phyloP scores from a whole-genome alignment of 495 filamentous ascomycete genomes.

The Aspergillus sparsus region DNA sequence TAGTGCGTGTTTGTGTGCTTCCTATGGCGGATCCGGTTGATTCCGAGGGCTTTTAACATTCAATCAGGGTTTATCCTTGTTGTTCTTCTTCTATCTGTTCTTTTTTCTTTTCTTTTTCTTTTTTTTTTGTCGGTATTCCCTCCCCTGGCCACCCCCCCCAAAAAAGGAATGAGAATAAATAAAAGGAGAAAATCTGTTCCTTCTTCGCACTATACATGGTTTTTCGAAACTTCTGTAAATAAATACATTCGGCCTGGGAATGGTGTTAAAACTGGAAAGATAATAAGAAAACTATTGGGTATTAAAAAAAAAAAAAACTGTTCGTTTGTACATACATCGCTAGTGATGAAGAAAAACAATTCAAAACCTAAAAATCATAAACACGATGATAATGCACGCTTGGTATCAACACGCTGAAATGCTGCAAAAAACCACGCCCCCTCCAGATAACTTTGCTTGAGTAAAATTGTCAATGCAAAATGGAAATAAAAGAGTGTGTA shows the following conservation, averaged over 20 bases:
- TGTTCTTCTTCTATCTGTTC: too few species aligned
- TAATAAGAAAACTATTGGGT: neutral
- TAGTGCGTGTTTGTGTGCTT: too few species aligned
- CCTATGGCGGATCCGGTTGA: too few species aligned
- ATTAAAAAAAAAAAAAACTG: neutral
- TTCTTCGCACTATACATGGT: neutral
- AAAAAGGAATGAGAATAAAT: too few species aligned
- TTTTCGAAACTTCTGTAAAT: neutral
- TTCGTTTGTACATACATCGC: neutral
- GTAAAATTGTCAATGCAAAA: slow-evolving; percentile 1
- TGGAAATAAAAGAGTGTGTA: slow-evolving; percentile 2
- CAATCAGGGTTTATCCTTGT: too few species aligned
- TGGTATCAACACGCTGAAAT: slow-evolving; percentile 21
- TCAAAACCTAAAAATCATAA: neutral
- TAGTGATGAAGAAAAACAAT: neutral
- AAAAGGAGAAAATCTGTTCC: too few species aligned
- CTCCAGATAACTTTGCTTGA: neutral
- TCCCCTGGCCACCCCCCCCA: too few species aligned
- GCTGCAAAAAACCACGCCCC: slow-evolving; percentile 10
- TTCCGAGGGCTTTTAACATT: too few species aligned
- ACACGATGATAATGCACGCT: slow-evolving; percentile 2
- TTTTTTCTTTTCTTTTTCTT: too few species aligned
- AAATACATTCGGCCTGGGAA: neutral
- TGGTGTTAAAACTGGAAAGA: neutral
- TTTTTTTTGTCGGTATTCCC: too few species aligned